Evolutionary conservation across 176 grass and related monocot species (phyloP).

Genomic region (Alloteropsis semialata): DNA sequence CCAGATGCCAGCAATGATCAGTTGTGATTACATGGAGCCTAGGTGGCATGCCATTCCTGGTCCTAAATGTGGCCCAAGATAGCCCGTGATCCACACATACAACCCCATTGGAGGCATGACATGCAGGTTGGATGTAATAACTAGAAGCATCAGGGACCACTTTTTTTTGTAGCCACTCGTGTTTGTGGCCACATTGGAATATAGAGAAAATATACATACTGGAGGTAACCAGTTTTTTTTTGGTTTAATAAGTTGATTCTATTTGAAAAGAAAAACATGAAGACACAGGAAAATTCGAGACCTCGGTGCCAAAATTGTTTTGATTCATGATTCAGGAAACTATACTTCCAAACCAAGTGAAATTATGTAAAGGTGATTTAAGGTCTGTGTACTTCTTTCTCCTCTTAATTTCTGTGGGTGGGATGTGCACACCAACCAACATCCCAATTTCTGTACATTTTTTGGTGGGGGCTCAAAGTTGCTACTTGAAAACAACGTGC

Average conservation of each 20-base stretch:
- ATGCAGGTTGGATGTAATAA: background rate
- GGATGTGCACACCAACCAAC: background rate
- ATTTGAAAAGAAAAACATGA: background rate
- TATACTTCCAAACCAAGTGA: background rate
- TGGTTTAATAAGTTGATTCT: background rate
- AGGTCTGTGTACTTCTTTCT: background rate
- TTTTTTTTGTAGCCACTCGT: conserved; percentile 20
- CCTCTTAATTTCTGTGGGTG: background rate
- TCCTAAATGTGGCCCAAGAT: conserved; percentile 32
- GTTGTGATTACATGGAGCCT: conserved; percentile 23
- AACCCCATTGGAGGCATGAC: conserved; percentile 17
- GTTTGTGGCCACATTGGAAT: background rate
- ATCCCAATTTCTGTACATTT: background rate
- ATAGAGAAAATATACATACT: background rate
- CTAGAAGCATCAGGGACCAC: conserved; percentile 27
- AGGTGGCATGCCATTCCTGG: conserved; percentile 28
- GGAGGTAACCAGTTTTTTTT: background rate
- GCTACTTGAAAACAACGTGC: conserved; percentile 18
- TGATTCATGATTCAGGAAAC: background rate
- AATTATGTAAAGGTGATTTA: background rate
- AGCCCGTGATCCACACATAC: conserved; percentile 22
- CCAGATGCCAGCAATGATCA: background rate
- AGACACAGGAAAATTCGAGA: background rate
- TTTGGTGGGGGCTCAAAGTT: conserved; percentile 28
- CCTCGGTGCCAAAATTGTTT: background rate